Evolutionary conservation across 1,139 yeast species (phyloP), one percentile per base, ranked within the genome.

Genomic region (Blastobotrys serpentis): DNA sequence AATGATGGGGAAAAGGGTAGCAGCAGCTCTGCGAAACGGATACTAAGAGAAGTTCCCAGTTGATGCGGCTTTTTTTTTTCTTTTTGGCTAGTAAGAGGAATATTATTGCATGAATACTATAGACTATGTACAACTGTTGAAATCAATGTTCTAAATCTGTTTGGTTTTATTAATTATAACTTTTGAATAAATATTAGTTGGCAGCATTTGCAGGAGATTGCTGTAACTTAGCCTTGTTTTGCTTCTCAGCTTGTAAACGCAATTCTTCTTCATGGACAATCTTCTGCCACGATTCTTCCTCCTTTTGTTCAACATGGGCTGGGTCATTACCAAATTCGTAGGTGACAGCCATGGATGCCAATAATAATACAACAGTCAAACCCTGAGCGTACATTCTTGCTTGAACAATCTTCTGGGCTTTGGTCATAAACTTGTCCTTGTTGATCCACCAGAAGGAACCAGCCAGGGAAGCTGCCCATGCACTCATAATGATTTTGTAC

Each of bases 371-470:
- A 55, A 65, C 74, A 58, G 71, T 77, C 51, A 86, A 71, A 54
- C 86, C 89, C 69, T 88, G 96, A 6, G 96, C 96, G 65, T 87
- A 87, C 83, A 88, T 88, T 78, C 96, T 84, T 23, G 96, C 96
- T 67, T 86, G 95, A 25, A 87, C 96, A 34, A 87, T 80, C 68
- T 88, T 89, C 70, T 89, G 96, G 3, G 95, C 73, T 51, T 77
- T 78, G 49, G 89, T 79, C 83, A 88, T 76, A 66, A 81, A 75
- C 58, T 81, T 84, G 68, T 88, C 96, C 59, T 77, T 78, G 72
- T 86, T 84, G 46, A 87, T 88, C 44, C 74, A 62, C 50, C 73
- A 79, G 88, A 94, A 87, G 2, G 95, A 84, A 1, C 95, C 96
- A 57, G 77, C 88, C 73, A 89, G 70, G 5, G 95, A 82, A 22